Base-by-base conservation (phyloP, 1,139 yeast species). In the Scheffersomyces stambukii region DNA sequence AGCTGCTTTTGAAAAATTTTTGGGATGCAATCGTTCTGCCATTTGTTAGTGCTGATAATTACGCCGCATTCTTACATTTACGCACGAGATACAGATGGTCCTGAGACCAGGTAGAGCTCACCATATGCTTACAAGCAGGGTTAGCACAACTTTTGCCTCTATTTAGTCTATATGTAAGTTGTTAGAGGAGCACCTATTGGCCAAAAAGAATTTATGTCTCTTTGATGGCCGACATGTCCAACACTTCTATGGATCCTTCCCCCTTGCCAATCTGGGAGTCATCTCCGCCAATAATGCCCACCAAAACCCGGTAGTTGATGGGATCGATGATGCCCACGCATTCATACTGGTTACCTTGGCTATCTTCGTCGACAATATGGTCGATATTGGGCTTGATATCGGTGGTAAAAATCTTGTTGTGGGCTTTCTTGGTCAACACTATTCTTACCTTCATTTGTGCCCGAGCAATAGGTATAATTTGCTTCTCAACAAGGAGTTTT, bases 371-470 rank as follows among this genome's bases (percentile, higher is more conserved):
- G 34, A 75, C 82, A 13, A 80, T 57, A 18, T 61, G 66, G 27
- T 70, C 81, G 13, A 78, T 48, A 36, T 73, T 51, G 4, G 72
- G 71, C 38, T 61, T 65, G 22, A 81, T 52, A 30, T 64, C 69
- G n/a, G 68, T 77, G 8, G 59, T 61, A 36, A 52, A 65, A 3
- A 57, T 47, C 34, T 70, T 59, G 21, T 60, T 63, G 48, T 75
- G 71, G 2, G 75, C 77, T 30, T 75, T 72, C 9, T 66, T 64
- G 14, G 65, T 57, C 19, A 80, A 48, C 1, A 69, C 56, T 9
- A 84, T 64, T 43, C 80, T 77, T 16, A 91, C 71, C 57, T 86
- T 80, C 98, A 91, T 91, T 46, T 83, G 82, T 0, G 98, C 97
- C 43, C 98, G 71, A 1, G 88, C 94, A 38, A 91, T 89, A 8